A percentile compares a stretch with the other conserved stretches of the same genome.
Conservation (phyloP, 805 yeast genomes). For the Priceomyces melissophilus region DNA sequence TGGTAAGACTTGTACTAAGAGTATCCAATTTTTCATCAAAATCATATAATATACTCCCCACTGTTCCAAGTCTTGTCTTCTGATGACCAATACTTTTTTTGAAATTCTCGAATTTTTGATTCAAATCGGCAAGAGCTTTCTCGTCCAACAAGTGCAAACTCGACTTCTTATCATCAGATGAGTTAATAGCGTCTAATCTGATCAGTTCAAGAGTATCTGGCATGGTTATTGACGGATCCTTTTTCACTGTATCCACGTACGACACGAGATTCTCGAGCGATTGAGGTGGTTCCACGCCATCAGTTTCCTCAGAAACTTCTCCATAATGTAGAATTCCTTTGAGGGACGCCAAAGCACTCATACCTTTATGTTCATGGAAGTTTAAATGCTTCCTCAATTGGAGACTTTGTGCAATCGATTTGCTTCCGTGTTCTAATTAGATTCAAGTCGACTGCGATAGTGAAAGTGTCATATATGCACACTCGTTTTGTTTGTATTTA, state of each 20-base stretch:
- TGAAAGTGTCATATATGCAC: too few relatives aligned
- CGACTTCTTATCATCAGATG: conserved; percentile 1
- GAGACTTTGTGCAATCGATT: not conserved
- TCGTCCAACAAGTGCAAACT: conserved; percentile 2
- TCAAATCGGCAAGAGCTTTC: conserved; percentile 7
- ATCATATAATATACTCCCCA: conserved; percentile 48
- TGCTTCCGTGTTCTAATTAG: not conserved
- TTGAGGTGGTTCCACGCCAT: not conserved
- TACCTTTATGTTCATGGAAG: not conserved
- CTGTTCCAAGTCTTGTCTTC: conserved; percentile 42
- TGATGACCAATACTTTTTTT: conserved; percentile 24
- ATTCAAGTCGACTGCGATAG: not conserved
- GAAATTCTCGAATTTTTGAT: conserved; percentile 19
- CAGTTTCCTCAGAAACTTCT: not conserved
- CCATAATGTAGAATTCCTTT: conserved; percentile 1
- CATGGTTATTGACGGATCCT: not conserved
- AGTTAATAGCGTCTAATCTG: conserved; percentile 10
- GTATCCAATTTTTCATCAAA: conserved; percentile 52
- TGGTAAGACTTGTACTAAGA: conserved; percentile 28
- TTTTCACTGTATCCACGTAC: conserved; percentile 4
- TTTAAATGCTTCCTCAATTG: not conserved
- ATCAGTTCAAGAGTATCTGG: conserved; percentile 12
- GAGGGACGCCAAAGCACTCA: conserved; percentile 7
- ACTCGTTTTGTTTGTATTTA: too few relatives aligned
- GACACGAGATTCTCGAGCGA: conserved; percentile 9